These are phyloP conservation scores for Hypholoma fasciculare DNA, from an alignment of 768 basidiomycete genomes.

Conservation along the genomic window DNA sequence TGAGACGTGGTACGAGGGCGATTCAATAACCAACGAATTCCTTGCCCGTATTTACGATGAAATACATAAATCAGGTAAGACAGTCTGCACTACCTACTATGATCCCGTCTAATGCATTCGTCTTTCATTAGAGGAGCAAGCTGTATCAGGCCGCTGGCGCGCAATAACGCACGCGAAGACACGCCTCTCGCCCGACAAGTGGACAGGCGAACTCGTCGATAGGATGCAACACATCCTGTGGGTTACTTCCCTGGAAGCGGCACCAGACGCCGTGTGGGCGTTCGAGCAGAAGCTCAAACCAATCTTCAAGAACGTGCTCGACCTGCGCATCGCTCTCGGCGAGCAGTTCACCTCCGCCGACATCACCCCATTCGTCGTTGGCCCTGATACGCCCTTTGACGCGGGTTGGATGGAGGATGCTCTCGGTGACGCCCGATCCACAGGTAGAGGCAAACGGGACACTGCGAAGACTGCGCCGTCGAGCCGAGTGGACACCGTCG, in stretches of 20 bases:
- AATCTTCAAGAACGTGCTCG: constrained; percentile 27
- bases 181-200: constrained; percentile 18
- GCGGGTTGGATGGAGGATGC: constrained; percentile 23
- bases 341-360: constrained; percentile 28
- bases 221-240: constrained; percentile 5
- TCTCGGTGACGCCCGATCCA: constrained; percentile 20
- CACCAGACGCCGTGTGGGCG: not conserved
- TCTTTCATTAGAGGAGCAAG: constrained; percentile 18
- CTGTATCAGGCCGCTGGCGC: constrained; percentile 24
- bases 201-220: constrained; percentile 9
- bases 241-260: constrained; percentile 1
- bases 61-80: constrained; percentile 18
- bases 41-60: constrained; percentile 11
- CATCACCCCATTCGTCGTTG: constrained; percentile 13
- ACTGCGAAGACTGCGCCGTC: not conserved
- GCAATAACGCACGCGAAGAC: constrained; percentile 19
- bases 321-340: constrained; percentile 24
- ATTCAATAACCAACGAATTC: not conserved
- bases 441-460: not conserved
- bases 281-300: constrained; percentile 24
- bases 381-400: constrained; percentile 10
- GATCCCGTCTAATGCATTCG: not conserved
- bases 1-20: constrained; percentile 13
- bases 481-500: constrained; percentile 6
- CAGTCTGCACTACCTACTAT: not conserved